A percentile compares a stretch with the other conserved stretches of the same genome.
These are phyloP conservation scores for Pestalotiopsis sp. DNA, from an alignment of 2,329 filamentous ascomycete genomes.

Conservation along the genomic window DNA sequence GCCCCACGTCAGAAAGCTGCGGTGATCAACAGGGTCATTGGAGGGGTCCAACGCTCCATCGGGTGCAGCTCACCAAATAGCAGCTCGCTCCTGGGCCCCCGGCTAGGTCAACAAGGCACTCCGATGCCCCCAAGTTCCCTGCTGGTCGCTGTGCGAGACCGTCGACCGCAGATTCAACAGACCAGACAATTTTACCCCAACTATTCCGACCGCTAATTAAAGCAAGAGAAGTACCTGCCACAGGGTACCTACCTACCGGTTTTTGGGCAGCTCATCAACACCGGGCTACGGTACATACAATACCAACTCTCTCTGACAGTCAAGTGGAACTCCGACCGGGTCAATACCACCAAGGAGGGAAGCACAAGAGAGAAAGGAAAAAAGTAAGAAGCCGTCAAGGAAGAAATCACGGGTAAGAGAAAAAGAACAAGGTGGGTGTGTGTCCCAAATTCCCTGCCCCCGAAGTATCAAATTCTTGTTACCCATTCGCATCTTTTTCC, in stretches of 20 bases:
- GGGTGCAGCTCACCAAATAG: slow-evolving; percentile 8
- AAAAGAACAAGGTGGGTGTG: not conserved
- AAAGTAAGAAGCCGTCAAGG: not conserved
- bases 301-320: not conserved
- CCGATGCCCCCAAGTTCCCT: slow-evolving; percentile 14
- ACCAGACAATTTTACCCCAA: slow-evolving; percentile 32
- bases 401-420: not conserved
- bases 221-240: not conserved
- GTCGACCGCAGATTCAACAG: slow-evolving; percentile 23
- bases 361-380: not conserved
- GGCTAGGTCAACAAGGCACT: slow-evolving; percentile 20
- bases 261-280: not conserved
- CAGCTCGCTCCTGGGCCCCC: slow-evolving; percentile 1
- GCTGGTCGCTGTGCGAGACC: slow-evolving; percentile 11
- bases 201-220: slow-evolving; percentile 25
- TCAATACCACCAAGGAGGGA: not conserved
- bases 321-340: not conserved
- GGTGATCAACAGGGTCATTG: slow-evolving; percentile 15
- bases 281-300: not conserved
- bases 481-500: not conserved
- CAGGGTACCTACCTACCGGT: slow-evolving; percentile 4
- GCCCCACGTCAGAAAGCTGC: slow-evolving; percentile 8
- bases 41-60: slow-evolving; percentile 7
- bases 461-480: not conserved
- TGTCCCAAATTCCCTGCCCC: not conserved